phyloP scores from a whole-genome alignment of 2,329 filamentous ascomycete genomes.

The Colletotrichum salicis region DNA sequence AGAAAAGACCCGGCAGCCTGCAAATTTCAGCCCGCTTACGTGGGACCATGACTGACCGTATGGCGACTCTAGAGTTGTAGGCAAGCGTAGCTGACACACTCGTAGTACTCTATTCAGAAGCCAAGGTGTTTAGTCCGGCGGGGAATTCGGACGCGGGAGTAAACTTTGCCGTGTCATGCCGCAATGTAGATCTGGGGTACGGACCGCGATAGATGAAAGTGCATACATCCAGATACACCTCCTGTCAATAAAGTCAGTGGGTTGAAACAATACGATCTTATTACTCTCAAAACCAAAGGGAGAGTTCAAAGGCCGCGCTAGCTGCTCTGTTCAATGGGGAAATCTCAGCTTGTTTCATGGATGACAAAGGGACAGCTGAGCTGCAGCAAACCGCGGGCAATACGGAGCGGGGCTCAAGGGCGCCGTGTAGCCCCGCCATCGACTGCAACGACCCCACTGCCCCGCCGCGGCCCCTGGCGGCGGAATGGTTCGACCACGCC shows the following conservation, averaged over 20 bases:
- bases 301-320: too few species aligned
- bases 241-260: too few species aligned
- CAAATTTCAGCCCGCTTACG: neutral
- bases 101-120: neutral
- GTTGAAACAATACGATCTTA: too few species aligned
- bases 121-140: neutral
- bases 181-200: neutral
- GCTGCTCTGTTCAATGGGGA: too few species aligned
- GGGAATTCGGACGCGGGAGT: neutral
- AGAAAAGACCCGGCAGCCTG: neutral
- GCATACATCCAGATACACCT: neutral
- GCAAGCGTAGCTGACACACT: neutral
- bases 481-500: neutral
- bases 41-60: neutral
- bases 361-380: neutral
- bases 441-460: constrained; percentile 16
- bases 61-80: neutral
- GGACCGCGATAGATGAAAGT: neutral
- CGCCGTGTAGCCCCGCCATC: constrained; percentile 25
- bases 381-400: neutral
- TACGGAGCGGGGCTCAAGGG: constrained; percentile 2
- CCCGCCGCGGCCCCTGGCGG: constrained; percentile 22
- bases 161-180: neutral
- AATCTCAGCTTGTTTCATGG: too few species aligned
- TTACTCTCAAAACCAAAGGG: accelerated